These are phyloP conservation scores for Isatis lusitanica DNA, from an alignment of 441 rosid species.

Conservation along the genomic window DNA sequence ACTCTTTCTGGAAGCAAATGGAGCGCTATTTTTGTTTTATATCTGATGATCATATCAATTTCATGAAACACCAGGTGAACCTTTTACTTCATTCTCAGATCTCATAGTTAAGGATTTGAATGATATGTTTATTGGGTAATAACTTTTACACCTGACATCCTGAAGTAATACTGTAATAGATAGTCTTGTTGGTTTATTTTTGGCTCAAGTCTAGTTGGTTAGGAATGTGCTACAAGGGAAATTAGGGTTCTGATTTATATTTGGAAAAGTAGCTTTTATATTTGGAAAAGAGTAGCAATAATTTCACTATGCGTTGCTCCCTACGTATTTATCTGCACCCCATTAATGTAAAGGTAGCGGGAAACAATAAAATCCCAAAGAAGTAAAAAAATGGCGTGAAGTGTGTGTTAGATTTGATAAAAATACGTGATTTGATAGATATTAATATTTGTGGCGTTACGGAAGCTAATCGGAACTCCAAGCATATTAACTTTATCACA, in stretches of 20 bases:
- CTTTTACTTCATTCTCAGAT: slow-evolving; percentile 11
- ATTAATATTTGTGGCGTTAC: background rate
- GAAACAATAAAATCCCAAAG: background rate
- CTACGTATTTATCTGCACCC: slow-evolving; percentile 5
- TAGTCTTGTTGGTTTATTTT: slow-evolving; percentile 3
- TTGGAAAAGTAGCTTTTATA: background rate
- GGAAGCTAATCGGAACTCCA: background rate
- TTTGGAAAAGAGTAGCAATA: slow-evolving; percentile 2
- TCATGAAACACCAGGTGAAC: slow-evolving; percentile 75
- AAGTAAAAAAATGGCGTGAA: slow-evolving; percentile 15
- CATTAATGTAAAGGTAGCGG: slow-evolving; percentile 1
- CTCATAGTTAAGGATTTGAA: background rate
- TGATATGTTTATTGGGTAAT: slow-evolving; percentile 6
- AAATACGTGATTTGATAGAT: slow-evolving; percentile 3
- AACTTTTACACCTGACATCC: background rate
- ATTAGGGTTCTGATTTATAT: background rate
- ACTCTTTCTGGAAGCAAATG: slow-evolving; percentile 83
- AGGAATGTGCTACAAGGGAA: slow-evolving; percentile 11
- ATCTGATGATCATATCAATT: slow-evolving; percentile 67
- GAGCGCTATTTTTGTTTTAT: slow-evolving; percentile 67
- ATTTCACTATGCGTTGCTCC: background rate
- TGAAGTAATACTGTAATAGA: slow-evolving; percentile 10
- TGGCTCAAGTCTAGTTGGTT: slow-evolving; percentile 3
- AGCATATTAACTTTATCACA: slow-evolving; percentile 16
- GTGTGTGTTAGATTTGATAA: slow-evolving; percentile 9